phyloP scores from a whole-genome alignment of 257 asterid genomes.

The Solanum pimpinellifolium region DNA sequence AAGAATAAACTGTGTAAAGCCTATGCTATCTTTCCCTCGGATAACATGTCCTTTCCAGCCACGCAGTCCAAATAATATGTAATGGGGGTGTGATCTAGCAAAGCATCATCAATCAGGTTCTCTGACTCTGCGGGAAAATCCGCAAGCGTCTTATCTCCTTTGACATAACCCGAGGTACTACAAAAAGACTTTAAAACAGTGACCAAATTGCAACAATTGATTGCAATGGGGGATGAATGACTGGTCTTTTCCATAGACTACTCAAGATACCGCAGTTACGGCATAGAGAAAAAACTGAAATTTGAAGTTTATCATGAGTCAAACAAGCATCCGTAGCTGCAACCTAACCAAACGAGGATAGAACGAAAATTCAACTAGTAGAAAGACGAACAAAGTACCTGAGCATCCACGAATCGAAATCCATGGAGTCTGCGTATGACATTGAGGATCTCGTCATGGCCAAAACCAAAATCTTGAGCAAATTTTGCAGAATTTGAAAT shows the following conservation, averaged over 20 bases:
- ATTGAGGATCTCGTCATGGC: slow-evolving; percentile 81
- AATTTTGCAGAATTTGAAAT: slow-evolving; percentile 62
- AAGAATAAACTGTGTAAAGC: background rate
- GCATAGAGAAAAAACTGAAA: background rate
- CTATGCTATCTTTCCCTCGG: background rate
- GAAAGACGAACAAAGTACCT: slow-evolving; percentile 24
- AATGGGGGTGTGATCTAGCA: background rate
- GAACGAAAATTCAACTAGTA: background rate
- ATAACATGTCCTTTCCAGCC: background rate
- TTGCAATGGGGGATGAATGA: background rate
- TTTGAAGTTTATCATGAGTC: background rate
- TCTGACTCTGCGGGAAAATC: background rate
- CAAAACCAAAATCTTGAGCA: slow-evolving; percentile 54
- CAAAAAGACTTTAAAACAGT: background rate
- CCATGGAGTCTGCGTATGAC: slow-evolving; percentile 75
- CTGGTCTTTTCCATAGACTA: background rate
- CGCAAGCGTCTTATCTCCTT: background rate
- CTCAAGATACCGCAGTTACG: background rate
- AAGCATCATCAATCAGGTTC: background rate
- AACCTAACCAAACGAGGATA: background rate
- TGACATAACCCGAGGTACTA: background rate
- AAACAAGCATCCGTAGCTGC: background rate
- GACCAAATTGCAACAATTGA: background rate
- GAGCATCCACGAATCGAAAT: slow-evolving; percentile 54
- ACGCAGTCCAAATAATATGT: background rate